Evolutionary conservation across 2,329 filamentous ascomycete species (phyloP).

Genomic region (Helotiales sp.): DNA sequence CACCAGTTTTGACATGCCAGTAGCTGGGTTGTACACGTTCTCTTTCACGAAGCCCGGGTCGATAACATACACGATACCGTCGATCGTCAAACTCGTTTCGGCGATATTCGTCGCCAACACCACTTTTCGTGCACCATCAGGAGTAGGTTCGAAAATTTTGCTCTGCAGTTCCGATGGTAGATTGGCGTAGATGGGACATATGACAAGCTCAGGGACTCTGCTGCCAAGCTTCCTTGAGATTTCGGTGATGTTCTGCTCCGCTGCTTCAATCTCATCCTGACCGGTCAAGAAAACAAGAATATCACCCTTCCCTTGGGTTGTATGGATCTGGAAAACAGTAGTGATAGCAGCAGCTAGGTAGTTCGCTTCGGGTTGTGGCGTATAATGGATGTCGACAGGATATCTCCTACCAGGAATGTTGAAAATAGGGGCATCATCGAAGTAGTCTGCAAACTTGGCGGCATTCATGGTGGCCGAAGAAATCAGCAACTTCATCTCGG

Average conservation of each 20-base stretch:
- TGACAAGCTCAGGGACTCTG: slow-evolving; percentile 81
- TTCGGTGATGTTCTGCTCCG: slow-evolving; percentile 79
- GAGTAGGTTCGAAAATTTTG: slow-evolving; percentile 93
- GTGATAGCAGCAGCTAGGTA: slow-evolving; percentile 90
- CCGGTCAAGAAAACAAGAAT: slow-evolving; percentile 94
- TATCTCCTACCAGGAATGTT: slow-evolving; percentile 89
- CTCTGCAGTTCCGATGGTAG: slow-evolving; percentile 86
- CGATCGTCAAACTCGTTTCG: slow-evolving; percentile 92
- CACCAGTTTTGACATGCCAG: slow-evolving; percentile 88
- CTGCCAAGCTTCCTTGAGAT: slow-evolving; percentile 84
- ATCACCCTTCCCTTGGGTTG: slow-evolving; percentile 80
- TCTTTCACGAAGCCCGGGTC: slow-evolving; percentile 96
- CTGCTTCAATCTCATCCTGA: slow-evolving; percentile 92
- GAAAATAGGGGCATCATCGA: slow-evolving; percentile 90
- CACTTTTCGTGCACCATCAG: slow-evolving; percentile 81
- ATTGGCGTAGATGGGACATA: slow-evolving; percentile 93
- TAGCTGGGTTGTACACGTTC: slow-evolving; percentile 87
- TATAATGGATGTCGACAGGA: slow-evolving; percentile 90
- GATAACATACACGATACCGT: slow-evolving; percentile 94
- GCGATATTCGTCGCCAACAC: slow-evolving; percentile 96
- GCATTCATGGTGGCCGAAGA: slow-evolving; percentile 95
- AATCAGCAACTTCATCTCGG: slow-evolving; percentile 86
- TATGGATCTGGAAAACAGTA: slow-evolving; percentile 93
- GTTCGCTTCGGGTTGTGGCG: slow-evolving; percentile 86
- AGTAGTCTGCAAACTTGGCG: slow-evolving; percentile 87